phyloP scores from a whole-genome alignment of 2,329 filamentous ascomycete genomes.

The Sordariomycetes sp. region DNA sequence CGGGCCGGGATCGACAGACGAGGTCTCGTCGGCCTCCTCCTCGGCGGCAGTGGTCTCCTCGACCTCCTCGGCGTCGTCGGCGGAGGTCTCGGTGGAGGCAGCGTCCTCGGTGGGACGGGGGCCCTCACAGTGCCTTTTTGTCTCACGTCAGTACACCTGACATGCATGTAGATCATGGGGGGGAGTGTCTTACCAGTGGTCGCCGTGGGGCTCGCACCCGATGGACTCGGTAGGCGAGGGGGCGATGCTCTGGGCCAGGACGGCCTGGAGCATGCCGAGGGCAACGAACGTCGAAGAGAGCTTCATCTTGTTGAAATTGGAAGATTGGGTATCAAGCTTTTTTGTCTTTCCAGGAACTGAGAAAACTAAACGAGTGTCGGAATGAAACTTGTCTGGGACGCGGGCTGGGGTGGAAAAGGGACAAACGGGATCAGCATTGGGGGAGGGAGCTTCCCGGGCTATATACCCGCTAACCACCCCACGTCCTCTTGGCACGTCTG shows the following conservation, averaged over 20 bases:
- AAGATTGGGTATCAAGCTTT: not conserved
- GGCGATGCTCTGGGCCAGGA: constrained; percentile 6
- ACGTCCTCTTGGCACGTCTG: not conserved
- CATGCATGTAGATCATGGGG: not conserved
- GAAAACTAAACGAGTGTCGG: constrained; percentile 1
- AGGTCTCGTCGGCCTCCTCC: constrained; percentile 1
- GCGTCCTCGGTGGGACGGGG: constrained; percentile 3
- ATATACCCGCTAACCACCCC: not conserved
- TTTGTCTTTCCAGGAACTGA: not conserved
- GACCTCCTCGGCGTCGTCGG: not conserved
- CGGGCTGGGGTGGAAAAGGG: not conserved
- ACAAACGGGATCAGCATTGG: no score
- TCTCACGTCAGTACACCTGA: not conserved
- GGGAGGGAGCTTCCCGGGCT: not conserved
- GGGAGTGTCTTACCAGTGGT: constrained; percentile 18
- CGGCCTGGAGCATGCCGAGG: constrained; percentile 5
- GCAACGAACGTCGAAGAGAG: constrained; percentile 3
- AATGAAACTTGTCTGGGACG: not conserved
- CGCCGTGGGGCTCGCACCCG: constrained; percentile 19
- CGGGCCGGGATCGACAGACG: constrained; percentile 13
- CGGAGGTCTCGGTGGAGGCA: not conserved
- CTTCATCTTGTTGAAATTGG: constrained; percentile 1
- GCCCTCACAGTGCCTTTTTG: constrained; percentile 10
- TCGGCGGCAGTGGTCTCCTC: not conserved
- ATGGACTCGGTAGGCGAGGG: constrained; percentile 17